Evolutionary conservation across 305 asterid genomes (phyloP).

Genomic region (Rubia peregrina): DNA sequence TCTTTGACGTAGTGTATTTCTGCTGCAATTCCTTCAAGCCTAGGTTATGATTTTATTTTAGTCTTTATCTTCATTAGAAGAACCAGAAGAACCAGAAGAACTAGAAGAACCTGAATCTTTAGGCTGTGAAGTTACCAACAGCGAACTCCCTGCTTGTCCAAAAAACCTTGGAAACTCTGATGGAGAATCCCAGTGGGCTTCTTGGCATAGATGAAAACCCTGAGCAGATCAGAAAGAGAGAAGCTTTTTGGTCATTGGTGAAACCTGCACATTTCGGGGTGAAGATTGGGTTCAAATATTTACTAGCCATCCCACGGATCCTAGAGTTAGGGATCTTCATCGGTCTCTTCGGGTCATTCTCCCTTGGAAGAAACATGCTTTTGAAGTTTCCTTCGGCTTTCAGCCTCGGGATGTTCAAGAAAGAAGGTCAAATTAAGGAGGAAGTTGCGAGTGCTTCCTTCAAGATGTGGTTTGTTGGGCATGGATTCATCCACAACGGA

Average conservation of each 20-base stretch:
- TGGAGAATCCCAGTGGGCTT: constrained; percentile 59
- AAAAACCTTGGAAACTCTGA: constrained; percentile 48
- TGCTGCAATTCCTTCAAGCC: too few relatives aligned
- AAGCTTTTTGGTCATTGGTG: constrained; percentile 60
- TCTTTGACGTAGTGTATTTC: too few relatives aligned
- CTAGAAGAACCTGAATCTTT: constrained; percentile 52
- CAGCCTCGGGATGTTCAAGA: constrained; percentile 60
- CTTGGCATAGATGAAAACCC: constrained; percentile 53
- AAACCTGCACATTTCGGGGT: constrained; percentile 81
- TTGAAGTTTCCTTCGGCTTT: constrained; percentile 55
- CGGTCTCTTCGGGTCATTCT: constrained; percentile 36
- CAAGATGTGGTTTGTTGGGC: constrained; percentile 91
- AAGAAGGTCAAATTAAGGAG: constrained; percentile 77
- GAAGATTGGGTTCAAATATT: constrained; percentile 51
- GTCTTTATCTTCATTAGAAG: too few relatives aligned
- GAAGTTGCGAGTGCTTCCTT: constrained; percentile 68
- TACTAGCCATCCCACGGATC: constrained; percentile 42
- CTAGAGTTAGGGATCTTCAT: constrained; percentile 46
- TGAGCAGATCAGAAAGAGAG: constrained; percentile 41
- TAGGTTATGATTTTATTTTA: too few relatives aligned
- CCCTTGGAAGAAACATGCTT: constrained; percentile 66
- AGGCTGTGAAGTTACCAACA: constrained; percentile 78
- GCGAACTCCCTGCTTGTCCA: constrained; percentile 73
- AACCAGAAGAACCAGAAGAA: too few relatives aligned
- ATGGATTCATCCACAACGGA: constrained; percentile 53